A percentile compares a stretch with the other conserved stretches of the same genome.
These are phyloP conservation scores for Immersiella caudata DNA, from an alignment of 495 filamentous ascomycete species.

Conservation along the genomic window DNA sequence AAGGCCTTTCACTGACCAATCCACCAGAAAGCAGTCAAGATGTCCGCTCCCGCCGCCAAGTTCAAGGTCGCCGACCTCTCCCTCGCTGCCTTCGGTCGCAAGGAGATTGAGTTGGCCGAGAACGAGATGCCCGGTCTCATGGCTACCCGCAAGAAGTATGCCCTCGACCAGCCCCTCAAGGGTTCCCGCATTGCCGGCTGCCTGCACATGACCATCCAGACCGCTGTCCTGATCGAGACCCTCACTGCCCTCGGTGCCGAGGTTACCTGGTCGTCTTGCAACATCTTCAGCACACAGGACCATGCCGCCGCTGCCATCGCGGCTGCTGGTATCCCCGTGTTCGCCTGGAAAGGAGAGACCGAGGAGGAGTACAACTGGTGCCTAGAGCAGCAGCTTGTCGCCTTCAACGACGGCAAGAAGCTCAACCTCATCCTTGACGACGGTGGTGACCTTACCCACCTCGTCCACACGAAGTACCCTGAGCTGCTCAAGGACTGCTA, in stretches of 20 bases:
- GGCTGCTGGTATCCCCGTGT: slow-evolving; percentile 90
- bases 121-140: slow-evolving; percentile 99
- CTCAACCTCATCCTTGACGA: slow-evolving; percentile 99
- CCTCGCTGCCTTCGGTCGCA: slow-evolving; percentile 96
- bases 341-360: slow-evolving; percentile 99
- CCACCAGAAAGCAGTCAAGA: slow-evolving; percentile 34
- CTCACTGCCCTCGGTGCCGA: slow-evolving; percentile 91
- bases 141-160: slow-evolving; percentile 90
- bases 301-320: slow-evolving; percentile 98
- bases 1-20: not conserved
- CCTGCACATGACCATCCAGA: slow-evolving; percentile 99
- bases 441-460: slow-evolving; percentile 93
- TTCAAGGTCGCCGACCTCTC: slow-evolving; percentile 99
- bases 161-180: slow-evolving; percentile 85
- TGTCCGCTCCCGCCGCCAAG: slow-evolving; percentile 82
- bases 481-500: slow-evolving; percentile 97
- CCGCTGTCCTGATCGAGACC: slow-evolving; percentile 98
- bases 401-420: slow-evolving; percentile 95
- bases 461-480: slow-evolving; percentile 97
- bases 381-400: slow-evolving; percentile 93
- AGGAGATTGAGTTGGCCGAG: slow-evolving; percentile 98
- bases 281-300: slow-evolving; percentile 99
- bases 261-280: slow-evolving; percentile 97
- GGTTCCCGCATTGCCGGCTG: slow-evolving; percentile 92
- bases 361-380: slow-evolving; percentile 99